A percentile compares a stretch with the other conserved stretches of the same genome.
Conservation (phyloP, 179 eudicot species). For the Silene noctiflora region DNA sequence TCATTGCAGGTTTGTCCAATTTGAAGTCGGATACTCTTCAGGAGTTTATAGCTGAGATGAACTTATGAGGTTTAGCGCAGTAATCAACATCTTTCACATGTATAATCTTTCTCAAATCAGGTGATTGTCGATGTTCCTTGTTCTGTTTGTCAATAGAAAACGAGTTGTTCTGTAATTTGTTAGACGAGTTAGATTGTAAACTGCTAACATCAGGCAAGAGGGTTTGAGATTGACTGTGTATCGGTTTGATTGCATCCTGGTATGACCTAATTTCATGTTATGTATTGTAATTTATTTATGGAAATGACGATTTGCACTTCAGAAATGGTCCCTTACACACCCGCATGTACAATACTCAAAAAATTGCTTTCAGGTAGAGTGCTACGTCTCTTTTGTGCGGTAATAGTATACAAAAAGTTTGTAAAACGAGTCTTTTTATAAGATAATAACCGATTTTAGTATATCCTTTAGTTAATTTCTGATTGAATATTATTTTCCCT, state of each 20-base stretch:
- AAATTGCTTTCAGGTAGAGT: too few species aligned
- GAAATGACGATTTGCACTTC: too few species aligned
- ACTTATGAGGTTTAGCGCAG: slow-evolving; percentile 22
- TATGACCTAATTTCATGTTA: neutral
- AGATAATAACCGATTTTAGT: too few species aligned
- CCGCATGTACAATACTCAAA: too few species aligned
- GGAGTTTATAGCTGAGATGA: slow-evolving; percentile 32
- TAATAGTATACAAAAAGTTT: too few species aligned
- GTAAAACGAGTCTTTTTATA: too few species aligned
- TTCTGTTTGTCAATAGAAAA: neutral
- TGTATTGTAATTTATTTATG: too few species aligned
- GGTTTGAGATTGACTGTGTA: too few species aligned
- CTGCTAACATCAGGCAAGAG: neutral
- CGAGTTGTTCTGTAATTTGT: neutral
- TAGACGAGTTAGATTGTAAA: neutral
- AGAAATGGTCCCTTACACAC: too few species aligned
- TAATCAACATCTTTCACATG: neutral
- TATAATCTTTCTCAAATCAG: neutral
- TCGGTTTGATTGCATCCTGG: neutral
- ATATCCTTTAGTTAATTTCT: neutral
- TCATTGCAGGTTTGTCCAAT: slow-evolving; percentile 34
- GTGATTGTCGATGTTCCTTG: slow-evolving; percentile 2
- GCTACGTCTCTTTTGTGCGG: too few species aligned
- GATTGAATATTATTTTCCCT: neutral
- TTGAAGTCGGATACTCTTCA: slow-evolving; percentile 37